Evolutionary conservation across 495 filamentous ascomycete species (phyloP).

Genomic region (Xylona heveae): DNA sequence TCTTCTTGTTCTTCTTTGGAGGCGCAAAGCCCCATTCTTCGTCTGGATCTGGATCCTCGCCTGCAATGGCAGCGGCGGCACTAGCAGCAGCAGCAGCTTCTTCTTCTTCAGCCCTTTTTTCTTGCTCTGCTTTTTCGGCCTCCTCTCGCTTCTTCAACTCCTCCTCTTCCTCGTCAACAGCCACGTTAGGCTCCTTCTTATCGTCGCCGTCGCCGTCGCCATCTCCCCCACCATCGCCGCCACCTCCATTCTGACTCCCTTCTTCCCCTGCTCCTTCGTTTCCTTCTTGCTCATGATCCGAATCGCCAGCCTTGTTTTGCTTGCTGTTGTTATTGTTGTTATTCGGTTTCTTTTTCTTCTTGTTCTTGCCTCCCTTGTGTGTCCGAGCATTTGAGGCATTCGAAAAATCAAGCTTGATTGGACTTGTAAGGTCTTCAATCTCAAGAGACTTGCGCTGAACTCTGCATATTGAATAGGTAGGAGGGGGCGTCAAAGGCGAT

Average conservation of each 20-base stretch:
- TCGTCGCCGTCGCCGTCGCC: constrained; percentile 1
- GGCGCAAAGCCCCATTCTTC: constrained; percentile 2
- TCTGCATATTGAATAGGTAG: background rate
- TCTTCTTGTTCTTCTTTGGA: constrained; percentile 6
- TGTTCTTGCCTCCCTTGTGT: background rate
- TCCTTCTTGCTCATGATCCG: background rate
- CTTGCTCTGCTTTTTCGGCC: constrained; percentile 2
- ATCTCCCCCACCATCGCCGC: background rate
- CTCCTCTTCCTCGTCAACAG: background rate
- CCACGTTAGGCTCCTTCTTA: background rate
- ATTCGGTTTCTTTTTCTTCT: background rate
- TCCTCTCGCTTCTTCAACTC: constrained; percentile 1
- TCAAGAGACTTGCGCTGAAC: background rate
- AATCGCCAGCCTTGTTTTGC: background rate
- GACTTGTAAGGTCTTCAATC: background rate
- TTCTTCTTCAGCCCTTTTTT: background rate
- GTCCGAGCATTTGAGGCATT: background rate
- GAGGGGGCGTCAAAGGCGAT: background rate
- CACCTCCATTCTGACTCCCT: constrained; percentile 2
- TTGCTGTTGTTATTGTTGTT: background rate
- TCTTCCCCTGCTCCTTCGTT: background rate
- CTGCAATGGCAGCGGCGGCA: background rate
- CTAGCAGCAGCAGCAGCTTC: background rate
- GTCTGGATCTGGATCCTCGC: constrained; percentile 1
- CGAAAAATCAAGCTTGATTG: background rate